Base-by-base conservation (phyloP, 2,329 filamentous ascomycete genomes). In the Cryphonectria naterciae region DNA sequence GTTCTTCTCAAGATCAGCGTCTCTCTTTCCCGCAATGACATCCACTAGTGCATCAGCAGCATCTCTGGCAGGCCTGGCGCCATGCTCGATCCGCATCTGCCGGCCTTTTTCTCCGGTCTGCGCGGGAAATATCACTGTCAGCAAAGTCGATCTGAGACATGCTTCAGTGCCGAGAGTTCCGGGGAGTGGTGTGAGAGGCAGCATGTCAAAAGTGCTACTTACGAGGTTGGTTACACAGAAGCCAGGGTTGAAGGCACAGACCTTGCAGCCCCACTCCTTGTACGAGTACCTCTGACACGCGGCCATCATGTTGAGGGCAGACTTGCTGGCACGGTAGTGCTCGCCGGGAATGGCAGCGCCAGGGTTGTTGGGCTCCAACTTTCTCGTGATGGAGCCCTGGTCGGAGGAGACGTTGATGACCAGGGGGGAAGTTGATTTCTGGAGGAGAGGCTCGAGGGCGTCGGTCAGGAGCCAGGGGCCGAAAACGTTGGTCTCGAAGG, bases 401-500 rank as follows among this genome's bases (percentile, higher is more conserved):
- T 69, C 73, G 0, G 78, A 79, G 0, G 79, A 79, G 37, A 82
- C 77, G 67, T 81, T 77, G 65, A 82, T 73, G 68, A 82, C 68
- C 52, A 76, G 76, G 6, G 78, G 77, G 19, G 73, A 74, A 2
- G 70, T 41, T 1, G 77, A 77, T 37, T 77, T 79, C 25, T 70
- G 65, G 7, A 82, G 77, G 2, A 82, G 72, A 5, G 77, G 77
- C 68, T 77, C 75, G 15, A 82, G 68, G 0, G 77, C 73, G 65
- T 80, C 75, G 1, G 79, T 78, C 10, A 80, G 0, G 78, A 43
- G 11, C 15, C 75, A 52, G 2, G 75, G 74, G 8, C 79, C 77
- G 49, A 81, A 77, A 46, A 76, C 76, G 74, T 82, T 82, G 64
- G 78, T 77, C 69, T 89, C 86, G 71, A 89, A 85, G 0, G 78